Percentiles rank a stretch among this genome's conserved stretches.
Conservation (phyloP, 2,329 filamentous ascomycete genomes). For the Penicillium vulpinum region DNA sequence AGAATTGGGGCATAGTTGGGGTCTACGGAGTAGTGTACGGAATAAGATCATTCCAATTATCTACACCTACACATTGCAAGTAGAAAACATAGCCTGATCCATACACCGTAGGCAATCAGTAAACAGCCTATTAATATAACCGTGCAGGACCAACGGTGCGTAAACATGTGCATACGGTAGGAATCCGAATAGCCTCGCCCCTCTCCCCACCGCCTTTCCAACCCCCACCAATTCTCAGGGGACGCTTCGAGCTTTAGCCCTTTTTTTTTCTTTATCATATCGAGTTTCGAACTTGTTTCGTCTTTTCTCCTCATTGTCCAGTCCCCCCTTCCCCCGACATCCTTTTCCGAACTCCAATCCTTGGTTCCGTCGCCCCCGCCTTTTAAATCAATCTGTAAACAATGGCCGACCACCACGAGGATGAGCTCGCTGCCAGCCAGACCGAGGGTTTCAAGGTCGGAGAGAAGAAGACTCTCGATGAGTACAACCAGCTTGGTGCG, state of each 20-base stretch:
- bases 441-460: slow-evolving; percentile 95
- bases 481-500: slow-evolving; percentile 92
- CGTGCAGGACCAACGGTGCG: slow-evolving; percentile 9
- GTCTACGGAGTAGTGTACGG: not conserved
- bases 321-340: not conserved
- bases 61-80: not conserved
- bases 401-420: slow-evolving; percentile 71
- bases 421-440: slow-evolving; percentile 81
- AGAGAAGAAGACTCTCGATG: slow-evolving; percentile 95
- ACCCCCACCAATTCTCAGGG: slow-evolving; percentile 30
- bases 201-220: slow-evolving; percentile 35
- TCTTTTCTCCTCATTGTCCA: not conserved
- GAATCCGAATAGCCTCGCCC: slow-evolving; percentile 29
- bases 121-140: slow-evolving; percentile 8
- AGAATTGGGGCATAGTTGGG: slow-evolving; percentile 3
- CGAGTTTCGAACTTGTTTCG: not conserved
- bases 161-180: slow-evolving; percentile 2
- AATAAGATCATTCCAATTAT: not conserved
- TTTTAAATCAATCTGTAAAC: slow-evolving; percentile 31
- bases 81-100: not conserved
- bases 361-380: slow-evolving; percentile 19
- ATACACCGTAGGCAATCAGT: not conserved
- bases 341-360: slow-evolving; percentile 9
- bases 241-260: slow-evolving; percentile 12
- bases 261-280: slow-evolving; percentile 6